Evolutionary conservation across 2,329 filamentous ascomycete genomes (phyloP).

Genomic region (Trichoderma sp.): DNA sequence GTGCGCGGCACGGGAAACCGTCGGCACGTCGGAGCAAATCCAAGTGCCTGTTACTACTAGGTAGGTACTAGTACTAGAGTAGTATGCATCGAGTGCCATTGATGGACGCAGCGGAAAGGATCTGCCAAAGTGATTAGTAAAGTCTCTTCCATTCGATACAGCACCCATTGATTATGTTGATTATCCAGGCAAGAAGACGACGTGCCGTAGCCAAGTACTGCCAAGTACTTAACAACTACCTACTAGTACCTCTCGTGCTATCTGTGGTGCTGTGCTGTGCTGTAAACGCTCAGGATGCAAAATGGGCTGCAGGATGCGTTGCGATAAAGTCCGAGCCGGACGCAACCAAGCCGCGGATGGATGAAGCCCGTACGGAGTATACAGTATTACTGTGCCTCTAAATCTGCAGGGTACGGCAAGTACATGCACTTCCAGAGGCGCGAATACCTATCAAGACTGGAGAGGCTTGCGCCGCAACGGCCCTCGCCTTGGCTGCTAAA

Average conservation of each 20-base stretch:
- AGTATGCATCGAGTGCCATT: not conserved
- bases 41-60: no score
- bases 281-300: not conserved
- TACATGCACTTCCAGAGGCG: not conserved
- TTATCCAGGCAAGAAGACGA: not conserved
- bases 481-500: not conserved
- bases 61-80: no score
- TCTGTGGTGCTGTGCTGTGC: no score
- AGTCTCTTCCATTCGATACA: no score
- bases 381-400: not conserved
- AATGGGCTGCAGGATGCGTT: not conserved
- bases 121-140: not conserved
- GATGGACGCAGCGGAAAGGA: not conserved
- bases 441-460: not conserved
- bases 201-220: not conserved
- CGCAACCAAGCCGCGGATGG: not conserved
- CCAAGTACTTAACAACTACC: not conserved
- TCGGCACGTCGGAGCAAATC: not conserved
- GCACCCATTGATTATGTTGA: no score
- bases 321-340: slow-evolving; percentile 10
- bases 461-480: no score
- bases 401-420: not conserved
- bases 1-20: not conserved
- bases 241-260: not conserved
- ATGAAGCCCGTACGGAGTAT: not conserved